Evolutionary conservation across 2,329 filamentous ascomycete species (phyloP).

Genomic region (Aspergillus aculeatinus): DNA sequence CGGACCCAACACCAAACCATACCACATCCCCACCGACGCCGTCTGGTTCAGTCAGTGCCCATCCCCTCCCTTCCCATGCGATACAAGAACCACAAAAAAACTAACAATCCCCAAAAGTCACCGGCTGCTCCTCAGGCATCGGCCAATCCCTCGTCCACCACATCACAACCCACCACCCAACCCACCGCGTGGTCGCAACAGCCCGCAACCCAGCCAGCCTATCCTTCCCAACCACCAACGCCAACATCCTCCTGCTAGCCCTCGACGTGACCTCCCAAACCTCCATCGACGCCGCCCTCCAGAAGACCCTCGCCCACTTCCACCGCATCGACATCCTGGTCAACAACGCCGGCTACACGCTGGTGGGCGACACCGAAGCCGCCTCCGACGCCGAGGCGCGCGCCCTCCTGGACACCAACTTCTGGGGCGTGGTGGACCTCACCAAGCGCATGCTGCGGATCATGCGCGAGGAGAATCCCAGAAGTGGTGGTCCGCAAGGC

Average conservation of each 20-base stretch:
- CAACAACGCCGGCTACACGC: slow-evolving; percentile 24
- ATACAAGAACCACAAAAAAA: slow-evolving; percentile 14
- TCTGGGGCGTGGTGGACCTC: slow-evolving; percentile 12
- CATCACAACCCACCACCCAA: slow-evolving; percentile 37
- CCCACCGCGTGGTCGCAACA: slow-evolving; percentile 49
- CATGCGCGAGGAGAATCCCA: background rate
- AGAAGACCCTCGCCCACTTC: slow-evolving; percentile 32
- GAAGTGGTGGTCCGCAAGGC: slow-evolving; percentile 32
- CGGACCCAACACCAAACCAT: background rate
- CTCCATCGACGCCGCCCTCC: slow-evolving; percentile 40
- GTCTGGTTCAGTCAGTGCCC: slow-evolving; percentile 41
- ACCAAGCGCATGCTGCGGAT: slow-evolving; percentile 1
- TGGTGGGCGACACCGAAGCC: slow-evolving; percentile 21
- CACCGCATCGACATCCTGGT: slow-evolving; percentile 27
- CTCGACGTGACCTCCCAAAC: slow-evolving; percentile 49
- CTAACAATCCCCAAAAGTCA: slow-evolving; percentile 34
- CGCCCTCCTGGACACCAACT: slow-evolving; percentile 19
- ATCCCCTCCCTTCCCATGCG: background rate
- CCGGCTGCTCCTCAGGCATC: slow-evolving; percentile 53
- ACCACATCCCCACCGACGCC: slow-evolving; percentile 21
- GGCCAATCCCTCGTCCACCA: slow-evolving; percentile 41
- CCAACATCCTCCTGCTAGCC: slow-evolving; percentile 46
- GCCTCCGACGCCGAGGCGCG: slow-evolving; percentile 18
- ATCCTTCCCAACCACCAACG: slow-evolving; percentile 39
- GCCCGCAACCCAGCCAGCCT: slow-evolving; percentile 48